Base-by-base conservation (phyloP, 2,329 filamentous ascomycete genomes). In the Colletotrichum sp. region DNA sequence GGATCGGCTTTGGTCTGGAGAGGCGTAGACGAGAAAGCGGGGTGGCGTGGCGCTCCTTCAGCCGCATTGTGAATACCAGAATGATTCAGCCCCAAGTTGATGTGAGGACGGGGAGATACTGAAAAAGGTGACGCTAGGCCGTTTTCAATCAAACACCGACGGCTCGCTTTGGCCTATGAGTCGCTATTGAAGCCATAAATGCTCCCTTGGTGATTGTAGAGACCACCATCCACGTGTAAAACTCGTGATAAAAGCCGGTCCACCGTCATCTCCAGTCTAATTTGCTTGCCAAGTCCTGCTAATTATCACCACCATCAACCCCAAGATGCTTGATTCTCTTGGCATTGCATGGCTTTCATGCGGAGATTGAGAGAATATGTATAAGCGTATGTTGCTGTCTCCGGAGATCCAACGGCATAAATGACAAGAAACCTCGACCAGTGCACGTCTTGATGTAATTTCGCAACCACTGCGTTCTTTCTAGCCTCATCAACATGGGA, bases 271-370 rank as follows among this genome's bases (percentile, higher is more conserved):
- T 1, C 18, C 18, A 44, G 39, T 44, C 18, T n/a, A 10, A 6
- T 10, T 12, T 44, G 18, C 39, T 44, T 44, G 39, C 39, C 18
- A 44, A 44, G 39, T n/a, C 3, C 18, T n/a, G 9, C 9, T 44
- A n/a, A 12, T 12, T n/a, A 0, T 44, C 18, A 0, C 18, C 5
- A 10, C 10, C 9, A n/a, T 44, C 0, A 18, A 57, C 5, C 2
- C 21, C 0, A 5, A 3, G 8, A 12, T 28, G 24, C 7, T 59
- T 15, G 21, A 28, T 16, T 24, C 5, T 15, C 55, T 59, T 59
- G 55, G 55, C 13, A 28, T 10, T 18, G 4, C 0, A 59, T 24
- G 16, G 12, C 55, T 59, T 24, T 8, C 26, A 57, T 26, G 5
- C 55, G 21, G 21, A 59, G 21, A 59, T 24, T 28, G 21, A 28